Evolutionary conservation across 176 grass and related monocot species (phyloP).

Genomic region (Chrysopogon serrulatus): DNA sequence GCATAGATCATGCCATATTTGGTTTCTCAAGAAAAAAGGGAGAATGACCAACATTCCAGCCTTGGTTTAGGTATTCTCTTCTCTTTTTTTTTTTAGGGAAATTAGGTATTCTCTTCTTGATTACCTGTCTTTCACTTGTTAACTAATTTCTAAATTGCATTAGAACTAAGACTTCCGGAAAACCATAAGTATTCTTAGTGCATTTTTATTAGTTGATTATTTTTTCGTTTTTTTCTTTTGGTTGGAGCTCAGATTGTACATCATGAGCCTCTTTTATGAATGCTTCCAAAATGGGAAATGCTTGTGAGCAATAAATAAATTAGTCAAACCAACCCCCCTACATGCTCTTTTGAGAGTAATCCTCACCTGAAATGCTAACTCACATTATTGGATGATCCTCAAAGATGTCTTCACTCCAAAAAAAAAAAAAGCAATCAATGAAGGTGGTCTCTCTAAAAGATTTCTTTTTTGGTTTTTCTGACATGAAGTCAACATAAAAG

Average conservation of each 20-base stretch:
- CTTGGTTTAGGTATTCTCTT: not conserved
- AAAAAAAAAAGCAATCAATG: not conserved
- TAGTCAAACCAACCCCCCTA: not conserved
- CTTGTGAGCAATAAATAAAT: not conserved
- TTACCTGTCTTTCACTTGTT: not conserved
- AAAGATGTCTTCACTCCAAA: not conserved
- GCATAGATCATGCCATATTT: not conserved
- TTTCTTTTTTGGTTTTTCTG: not conserved
- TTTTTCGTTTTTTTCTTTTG: not conserved
- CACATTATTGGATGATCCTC: not conserved
- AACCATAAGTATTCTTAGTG: not conserved
- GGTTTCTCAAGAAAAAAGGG: not conserved
- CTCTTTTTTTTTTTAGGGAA: too few relatives aligned
- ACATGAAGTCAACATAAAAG: slow-evolving; percentile 2
- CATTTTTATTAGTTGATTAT: not conserved
- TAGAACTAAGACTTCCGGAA: not conserved
- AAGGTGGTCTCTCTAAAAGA: not conserved
- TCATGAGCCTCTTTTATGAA: not conserved
- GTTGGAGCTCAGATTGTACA: not conserved
- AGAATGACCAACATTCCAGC: not conserved
- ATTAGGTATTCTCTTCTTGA: not conserved
- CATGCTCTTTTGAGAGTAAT: not conserved
- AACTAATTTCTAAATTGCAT: not conserved
- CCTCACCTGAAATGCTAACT: not conserved
- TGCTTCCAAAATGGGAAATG: not conserved